A percentile compares a stretch with the other conserved stretches of the same genome.
phyloP scores from a whole-genome alignment of 2,329 filamentous ascomycete species.

The Microdochium bolleyi region DNA sequence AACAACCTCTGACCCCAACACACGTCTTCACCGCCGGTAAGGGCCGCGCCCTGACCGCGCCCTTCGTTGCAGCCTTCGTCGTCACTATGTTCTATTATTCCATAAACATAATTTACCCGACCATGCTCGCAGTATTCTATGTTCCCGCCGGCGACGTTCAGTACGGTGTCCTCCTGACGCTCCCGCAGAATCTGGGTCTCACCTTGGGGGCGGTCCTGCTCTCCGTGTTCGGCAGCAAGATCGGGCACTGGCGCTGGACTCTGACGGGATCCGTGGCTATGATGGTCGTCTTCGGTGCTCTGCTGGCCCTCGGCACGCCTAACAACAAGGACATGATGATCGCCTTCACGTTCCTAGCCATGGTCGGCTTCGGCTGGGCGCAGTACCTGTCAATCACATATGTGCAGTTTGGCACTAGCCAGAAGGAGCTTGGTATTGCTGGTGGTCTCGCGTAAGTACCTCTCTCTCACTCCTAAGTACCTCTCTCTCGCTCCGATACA shows the following conservation, averaged over 20 bases:
- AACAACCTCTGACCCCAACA: constrained; percentile 32
- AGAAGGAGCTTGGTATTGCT: constrained; percentile 35
- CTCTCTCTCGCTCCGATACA: not conserved
- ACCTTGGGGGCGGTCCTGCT: constrained; percentile 31
- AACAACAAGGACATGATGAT: constrained; percentile 34
- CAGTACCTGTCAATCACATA: constrained; percentile 38
- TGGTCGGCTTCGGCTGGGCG: constrained; percentile 36
- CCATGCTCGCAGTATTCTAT: constrained; percentile 37
- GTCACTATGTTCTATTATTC: constrained; percentile 45
- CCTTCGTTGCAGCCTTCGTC: constrained; percentile 33
- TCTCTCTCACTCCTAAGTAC: not conserved
- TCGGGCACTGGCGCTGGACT: constrained; percentile 38
- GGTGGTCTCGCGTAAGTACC: constrained; percentile 27
- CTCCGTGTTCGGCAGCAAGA: constrained; percentile 28
- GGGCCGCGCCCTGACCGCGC: constrained; percentile 38
- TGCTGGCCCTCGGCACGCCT: constrained; percentile 33
- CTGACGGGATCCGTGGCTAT: constrained; percentile 30
- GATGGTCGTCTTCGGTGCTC: constrained; percentile 37
- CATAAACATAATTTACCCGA: constrained; percentile 35
- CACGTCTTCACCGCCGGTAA: constrained; percentile 33
- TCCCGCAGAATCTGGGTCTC: constrained; percentile 36
- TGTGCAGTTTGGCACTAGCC: constrained; percentile 39
- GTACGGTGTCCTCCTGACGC: constrained; percentile 22
- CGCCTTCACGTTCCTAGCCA: constrained; percentile 35
- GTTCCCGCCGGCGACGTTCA: constrained; percentile 23